A percentile compares a stretch with the other conserved stretches of the same genome.
phyloP scores from a whole-genome alignment of 495 filamentous ascomycete genomes.

The Aspergillus steynii region DNA sequence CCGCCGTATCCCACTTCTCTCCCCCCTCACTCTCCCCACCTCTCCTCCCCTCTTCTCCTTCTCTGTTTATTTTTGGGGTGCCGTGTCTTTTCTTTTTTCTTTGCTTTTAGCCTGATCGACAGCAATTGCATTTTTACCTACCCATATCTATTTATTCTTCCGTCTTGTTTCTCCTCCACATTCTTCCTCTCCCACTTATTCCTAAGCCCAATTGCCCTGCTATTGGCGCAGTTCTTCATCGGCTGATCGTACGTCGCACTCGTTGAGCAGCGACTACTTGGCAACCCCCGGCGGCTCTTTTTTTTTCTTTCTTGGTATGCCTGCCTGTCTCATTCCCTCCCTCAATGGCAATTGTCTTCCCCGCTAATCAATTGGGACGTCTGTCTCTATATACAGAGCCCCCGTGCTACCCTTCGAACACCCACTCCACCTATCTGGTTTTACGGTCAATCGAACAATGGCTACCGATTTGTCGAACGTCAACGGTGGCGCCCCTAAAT shows the following conservation, averaged over 20 bases:
- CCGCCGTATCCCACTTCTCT: slow-evolving; percentile 4
- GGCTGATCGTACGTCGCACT: background rate
- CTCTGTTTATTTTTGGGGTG: slow-evolving; percentile 18
- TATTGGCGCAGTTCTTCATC: background rate
- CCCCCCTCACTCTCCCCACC: slow-evolving; percentile 8
- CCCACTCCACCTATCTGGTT: background rate
- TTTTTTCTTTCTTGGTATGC: slow-evolving; percentile 5
- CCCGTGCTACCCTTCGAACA: background rate
- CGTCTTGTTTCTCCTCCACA: background rate
- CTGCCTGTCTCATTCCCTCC: background rate
- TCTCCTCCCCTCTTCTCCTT: slow-evolving; percentile 8
- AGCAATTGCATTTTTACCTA: slow-evolving; percentile 21
- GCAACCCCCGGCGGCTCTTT: background rate
- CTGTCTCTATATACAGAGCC: background rate
- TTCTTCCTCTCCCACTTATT: background rate
- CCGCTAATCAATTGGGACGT: slow-evolving; percentile 4
- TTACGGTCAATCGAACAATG: slow-evolving; percentile 33
- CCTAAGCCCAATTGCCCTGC: background rate
- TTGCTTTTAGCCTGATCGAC: slow-evolving; percentile 21
- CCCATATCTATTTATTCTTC: slow-evolving; percentile 19
- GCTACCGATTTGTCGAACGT: slow-evolving; percentile 44
- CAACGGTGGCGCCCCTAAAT: slow-evolving; percentile 41
- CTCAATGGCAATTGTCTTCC: background rate
- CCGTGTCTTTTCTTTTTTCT: slow-evolving; percentile 15
- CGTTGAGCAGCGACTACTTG: background rate